Conservation (phyloP, 1,284 basidiomycete genomes). For the Moesziomyces sp. region DNA sequence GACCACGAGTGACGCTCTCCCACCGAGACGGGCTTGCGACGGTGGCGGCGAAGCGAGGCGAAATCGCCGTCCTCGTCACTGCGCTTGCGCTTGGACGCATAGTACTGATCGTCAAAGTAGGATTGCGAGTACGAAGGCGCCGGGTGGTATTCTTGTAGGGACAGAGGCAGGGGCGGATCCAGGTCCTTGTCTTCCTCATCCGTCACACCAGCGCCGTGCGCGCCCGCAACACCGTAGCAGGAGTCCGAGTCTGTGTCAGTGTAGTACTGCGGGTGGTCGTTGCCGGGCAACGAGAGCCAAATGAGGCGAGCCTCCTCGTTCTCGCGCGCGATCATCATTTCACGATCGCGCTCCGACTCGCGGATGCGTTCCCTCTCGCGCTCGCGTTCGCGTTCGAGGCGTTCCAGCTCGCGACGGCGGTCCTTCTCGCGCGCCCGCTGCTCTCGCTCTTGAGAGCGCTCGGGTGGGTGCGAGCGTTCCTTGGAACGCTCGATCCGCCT, state of each 20-base stretch:
- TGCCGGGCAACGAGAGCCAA: conserved; percentile 57
- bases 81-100: conserved; percentile 33
- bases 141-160: conserved; percentile 37
- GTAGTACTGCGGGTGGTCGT: conserved; percentile 60
- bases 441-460: conserved; percentile 44
- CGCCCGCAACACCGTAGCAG: conserved; percentile 43
- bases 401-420: conserved; percentile 42
- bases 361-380: conserved; percentile 48
- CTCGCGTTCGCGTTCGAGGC: conserved; percentile 37
- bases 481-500: conserved; percentile 27
- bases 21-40: conserved; percentile 15
- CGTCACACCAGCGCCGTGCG: conserved; percentile 32
- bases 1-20: conserved; percentile 19
- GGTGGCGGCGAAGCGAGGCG: conserved; percentile 12
- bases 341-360: conserved; percentile 42
- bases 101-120: conserved; percentile 21
- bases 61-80: conserved; percentile 8
- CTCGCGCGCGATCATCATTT: conserved; percentile 50
- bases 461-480: conserved; percentile 26
- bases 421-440: conserved; percentile 45
- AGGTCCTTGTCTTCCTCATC: conserved; percentile 52
- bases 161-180: conserved; percentile 36
- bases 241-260: conserved; percentile 58
- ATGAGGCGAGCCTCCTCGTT: conserved; percentile 51
- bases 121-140: conserved; percentile 34